Evolutionary conservation across 116 monocot genomes (phyloP).

Genomic region (Dioscorea cayenensis): DNA sequence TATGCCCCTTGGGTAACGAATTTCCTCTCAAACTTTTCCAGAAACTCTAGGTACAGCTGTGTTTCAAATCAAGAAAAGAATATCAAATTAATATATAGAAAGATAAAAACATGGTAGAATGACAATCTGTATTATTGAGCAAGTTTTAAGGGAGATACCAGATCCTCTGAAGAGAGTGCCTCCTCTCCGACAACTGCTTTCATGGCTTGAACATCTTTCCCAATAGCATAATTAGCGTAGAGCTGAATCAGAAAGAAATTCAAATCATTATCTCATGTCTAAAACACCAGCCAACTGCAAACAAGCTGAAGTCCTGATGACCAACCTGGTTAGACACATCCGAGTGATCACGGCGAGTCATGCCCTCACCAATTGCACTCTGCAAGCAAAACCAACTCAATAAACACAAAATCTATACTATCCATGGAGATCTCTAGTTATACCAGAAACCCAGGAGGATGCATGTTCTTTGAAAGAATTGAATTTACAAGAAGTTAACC

Average conservation of each 20-base stretch:
- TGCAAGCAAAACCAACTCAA: slow-evolving; percentile 17
- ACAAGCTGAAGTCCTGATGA: not conserved
- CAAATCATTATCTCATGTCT: not conserved
- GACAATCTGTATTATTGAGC: not conserved
- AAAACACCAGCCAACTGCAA: not conserved
- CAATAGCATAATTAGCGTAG: slow-evolving; percentile 97
- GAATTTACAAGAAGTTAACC: slow-evolving; percentile 37
- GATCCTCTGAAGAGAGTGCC: slow-evolving; percentile 97
- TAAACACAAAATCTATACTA: not conserved
- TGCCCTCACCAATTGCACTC: slow-evolving; percentile 99
- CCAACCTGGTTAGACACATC: slow-evolving; percentile 98
- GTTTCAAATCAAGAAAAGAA: not conserved
- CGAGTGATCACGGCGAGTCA: slow-evolving; percentile 98
- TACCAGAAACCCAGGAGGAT: not conserved
- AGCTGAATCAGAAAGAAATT: slow-evolving; percentile 40
- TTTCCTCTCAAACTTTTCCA: slow-evolving; percentile 98
- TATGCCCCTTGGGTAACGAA: slow-evolving; percentile 95
- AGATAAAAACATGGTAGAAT: not conserved
- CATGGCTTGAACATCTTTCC: slow-evolving; percentile 99
- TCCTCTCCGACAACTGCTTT: slow-evolving; percentile 99
- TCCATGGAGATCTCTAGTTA: no score
- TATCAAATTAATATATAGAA: not conserved
- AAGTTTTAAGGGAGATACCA: slow-evolving; percentile 75
- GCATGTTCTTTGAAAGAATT: not conserved
- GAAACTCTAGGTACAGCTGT: slow-evolving; percentile 97